A percentile compares a stretch with the other conserved stretches of the same genome.
phyloP scores from a whole-genome alignment of 1,284 basidiomycete species.

The Cryptococcus jaspeensis region DNA sequence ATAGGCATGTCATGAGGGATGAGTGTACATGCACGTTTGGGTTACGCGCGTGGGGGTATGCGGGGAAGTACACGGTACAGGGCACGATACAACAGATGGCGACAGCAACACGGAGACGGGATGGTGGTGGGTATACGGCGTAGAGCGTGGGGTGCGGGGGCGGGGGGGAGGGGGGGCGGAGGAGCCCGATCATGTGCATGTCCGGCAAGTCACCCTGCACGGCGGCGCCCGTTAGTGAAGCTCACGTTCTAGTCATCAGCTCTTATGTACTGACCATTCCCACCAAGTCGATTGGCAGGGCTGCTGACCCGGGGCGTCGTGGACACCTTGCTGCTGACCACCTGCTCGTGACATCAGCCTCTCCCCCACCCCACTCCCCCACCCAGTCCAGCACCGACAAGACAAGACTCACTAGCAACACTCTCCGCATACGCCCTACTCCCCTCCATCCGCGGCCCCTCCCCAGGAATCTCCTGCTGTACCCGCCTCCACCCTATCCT shows the following conservation, averaged over 20 bases:
- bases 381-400: background rate
- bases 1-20: background rate
- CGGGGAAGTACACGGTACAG: background rate
- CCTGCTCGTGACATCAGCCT: background rate
- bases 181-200: background rate
- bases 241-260: too few relatives aligned
- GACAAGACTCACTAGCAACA: constrained; percentile 1
- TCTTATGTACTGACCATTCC: constrained; percentile 1
- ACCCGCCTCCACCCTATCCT: background rate
- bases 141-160: too few relatives aligned
- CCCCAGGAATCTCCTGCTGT: background rate
- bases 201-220: constrained; percentile 9
- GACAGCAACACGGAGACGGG: too few relatives aligned
- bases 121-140: too few relatives aligned
- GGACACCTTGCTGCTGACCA: background rate
- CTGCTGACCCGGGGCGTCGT: background rate
- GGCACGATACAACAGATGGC: background rate
- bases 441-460: background rate
- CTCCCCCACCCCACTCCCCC: background rate
- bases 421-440: constrained; percentile 4
- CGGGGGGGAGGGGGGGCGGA: too few relatives aligned
- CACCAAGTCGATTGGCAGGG: background rate
- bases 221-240: background rate
- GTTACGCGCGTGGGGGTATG: background rate
- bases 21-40: background rate